A percentile compares a stretch with the other conserved stretches of the same genome.
Conservation (phyloP, 2,329 filamentous ascomycete species). For the Alternaria arborescens region DNA sequence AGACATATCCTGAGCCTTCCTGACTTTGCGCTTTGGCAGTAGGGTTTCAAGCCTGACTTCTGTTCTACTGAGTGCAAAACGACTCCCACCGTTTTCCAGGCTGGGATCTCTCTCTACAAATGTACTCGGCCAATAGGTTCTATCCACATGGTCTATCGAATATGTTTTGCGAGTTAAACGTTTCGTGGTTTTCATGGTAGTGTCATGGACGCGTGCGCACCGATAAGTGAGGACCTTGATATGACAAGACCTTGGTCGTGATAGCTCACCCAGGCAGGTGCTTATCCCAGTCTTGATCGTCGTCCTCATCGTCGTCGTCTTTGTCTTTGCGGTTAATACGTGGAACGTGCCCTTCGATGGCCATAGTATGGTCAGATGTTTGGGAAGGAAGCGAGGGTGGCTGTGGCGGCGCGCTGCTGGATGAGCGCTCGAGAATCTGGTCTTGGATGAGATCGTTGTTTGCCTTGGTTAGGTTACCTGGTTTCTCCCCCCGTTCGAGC, state of each 20-base stretch:
- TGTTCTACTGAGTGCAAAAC: not conserved
- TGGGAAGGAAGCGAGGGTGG: constrained; percentile 36
- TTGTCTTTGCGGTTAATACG: constrained; percentile 26
- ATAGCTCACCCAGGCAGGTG: constrained; percentile 36
- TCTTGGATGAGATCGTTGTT: constrained; percentile 45
- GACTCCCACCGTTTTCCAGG: not conserved
- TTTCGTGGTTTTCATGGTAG: not conserved
- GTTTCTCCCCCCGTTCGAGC: constrained; percentile 56
- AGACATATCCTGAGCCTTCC: not conserved
- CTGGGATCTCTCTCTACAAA: not conserved
- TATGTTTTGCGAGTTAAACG: not conserved
- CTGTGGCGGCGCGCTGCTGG: constrained; percentile 32
- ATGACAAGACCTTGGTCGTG: not conserved
- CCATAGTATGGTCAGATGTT: constrained; percentile 39
- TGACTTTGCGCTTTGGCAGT: not conserved
- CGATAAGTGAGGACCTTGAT: not conserved
- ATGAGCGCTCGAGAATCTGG: constrained; percentile 41
- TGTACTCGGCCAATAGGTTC: not conserved
- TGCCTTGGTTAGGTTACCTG: constrained; percentile 38
- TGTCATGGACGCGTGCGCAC: not conserved
- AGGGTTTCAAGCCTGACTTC: not conserved
- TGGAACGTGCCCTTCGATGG: constrained; percentile 52
- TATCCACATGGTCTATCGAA: not conserved
- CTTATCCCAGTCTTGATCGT: constrained; percentile 47
- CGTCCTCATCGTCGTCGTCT: constrained; percentile 34